These are phyloP conservation scores for Cryptococcus sp. DNA, from an alignment of 1,284 basidiomycete species.

Conservation along the genomic window DNA sequence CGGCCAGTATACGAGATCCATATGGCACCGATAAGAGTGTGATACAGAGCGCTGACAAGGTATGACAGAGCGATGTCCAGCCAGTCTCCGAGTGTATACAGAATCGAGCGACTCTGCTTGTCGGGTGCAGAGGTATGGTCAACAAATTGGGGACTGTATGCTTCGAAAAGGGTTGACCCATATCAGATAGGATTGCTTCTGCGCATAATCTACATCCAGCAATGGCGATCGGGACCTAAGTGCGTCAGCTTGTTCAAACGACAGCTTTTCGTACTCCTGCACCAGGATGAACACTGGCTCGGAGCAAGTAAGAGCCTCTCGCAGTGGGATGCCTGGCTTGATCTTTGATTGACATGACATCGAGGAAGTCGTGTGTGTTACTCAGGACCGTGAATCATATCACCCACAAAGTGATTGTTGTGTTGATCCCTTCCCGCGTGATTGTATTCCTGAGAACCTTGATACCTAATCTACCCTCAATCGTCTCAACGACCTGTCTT, in stretches of 20 bases:
- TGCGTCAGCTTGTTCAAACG: too few relatives aligned
- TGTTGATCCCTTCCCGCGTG: constrained; percentile 40
- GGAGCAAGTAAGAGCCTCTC: constrained; percentile 38
- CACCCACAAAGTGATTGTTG: constrained; percentile 40
- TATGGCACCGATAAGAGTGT: too few relatives aligned
- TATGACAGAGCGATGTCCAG: constrained; percentile 9
- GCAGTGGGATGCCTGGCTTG: constrained; percentile 32
- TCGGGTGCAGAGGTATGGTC: neutral
- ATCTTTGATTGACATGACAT: constrained; percentile 39
- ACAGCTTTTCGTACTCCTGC: too few relatives aligned
- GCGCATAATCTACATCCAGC: constrained; percentile 36
- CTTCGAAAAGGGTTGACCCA: too few relatives aligned
- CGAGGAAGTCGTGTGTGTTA: constrained; percentile 46
- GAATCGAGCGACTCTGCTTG: constrained; percentile 2
- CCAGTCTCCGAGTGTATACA: constrained; percentile 13
- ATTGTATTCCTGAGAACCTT: constrained; percentile 33
- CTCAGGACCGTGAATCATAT: too few relatives aligned
- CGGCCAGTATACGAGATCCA: too few relatives aligned
- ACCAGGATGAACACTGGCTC: constrained; percentile 39
- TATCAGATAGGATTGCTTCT: constrained; percentile 27
- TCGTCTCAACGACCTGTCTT: constrained; percentile 32
- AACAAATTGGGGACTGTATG: constrained; percentile 21
- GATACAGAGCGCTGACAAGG: constrained; percentile 14
- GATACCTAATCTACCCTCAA: constrained; percentile 32
- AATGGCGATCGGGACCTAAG: constrained; percentile 41